Evolutionary conservation across 257 asterid species (phyloP).

Genomic region (Forsythia suspensa): DNA sequence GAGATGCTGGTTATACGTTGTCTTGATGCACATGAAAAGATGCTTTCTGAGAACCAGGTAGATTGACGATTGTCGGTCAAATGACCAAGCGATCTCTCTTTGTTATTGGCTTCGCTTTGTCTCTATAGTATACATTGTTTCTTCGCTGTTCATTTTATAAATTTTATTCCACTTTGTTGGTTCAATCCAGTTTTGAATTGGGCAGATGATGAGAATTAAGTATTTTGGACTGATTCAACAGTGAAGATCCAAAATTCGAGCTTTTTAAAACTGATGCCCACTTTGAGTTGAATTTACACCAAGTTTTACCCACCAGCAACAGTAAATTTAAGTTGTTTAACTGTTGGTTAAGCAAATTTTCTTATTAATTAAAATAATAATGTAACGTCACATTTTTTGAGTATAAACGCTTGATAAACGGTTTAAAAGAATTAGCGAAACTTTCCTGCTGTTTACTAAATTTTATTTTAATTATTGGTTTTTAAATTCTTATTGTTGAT

Average conservation of each 20-base stretch:
- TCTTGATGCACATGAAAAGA: conserved; percentile 31
- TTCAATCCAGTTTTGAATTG: background rate
- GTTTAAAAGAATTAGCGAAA: too few species aligned
- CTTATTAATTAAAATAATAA: too few species aligned
- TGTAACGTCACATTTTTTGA: too few species aligned
- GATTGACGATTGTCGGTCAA: conserved; percentile 23
- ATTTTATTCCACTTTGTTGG: background rate
- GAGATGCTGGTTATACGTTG: conserved; percentile 26
- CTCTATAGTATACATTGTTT: conserved; percentile 31
- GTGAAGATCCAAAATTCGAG: conserved; percentile 64
- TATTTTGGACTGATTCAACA: conserved; percentile 46
- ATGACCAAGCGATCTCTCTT: conserved; percentile 30
- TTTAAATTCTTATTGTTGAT: too few species aligned
- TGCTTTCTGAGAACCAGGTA: conserved; percentile 35
- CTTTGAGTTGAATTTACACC: background rate
- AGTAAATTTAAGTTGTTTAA: too few species aligned
- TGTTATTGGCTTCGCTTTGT: conserved; percentile 28
- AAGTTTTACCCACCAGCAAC: too few species aligned
- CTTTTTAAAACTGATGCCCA: conserved; percentile 78
- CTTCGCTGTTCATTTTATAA: background rate
- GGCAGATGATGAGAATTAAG: conserved; percentile 46
- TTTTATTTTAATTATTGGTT: too few species aligned
- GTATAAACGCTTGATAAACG: too few species aligned
- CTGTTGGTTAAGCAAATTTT: too few species aligned
- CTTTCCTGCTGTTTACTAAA: too few species aligned